A percentile compares a stretch with the other conserved stretches of the same genome.
Evolutionary conservation across 805 yeast genomes (phyloP).

Genomic region (Limtongozyma cylindracea): DNA sequence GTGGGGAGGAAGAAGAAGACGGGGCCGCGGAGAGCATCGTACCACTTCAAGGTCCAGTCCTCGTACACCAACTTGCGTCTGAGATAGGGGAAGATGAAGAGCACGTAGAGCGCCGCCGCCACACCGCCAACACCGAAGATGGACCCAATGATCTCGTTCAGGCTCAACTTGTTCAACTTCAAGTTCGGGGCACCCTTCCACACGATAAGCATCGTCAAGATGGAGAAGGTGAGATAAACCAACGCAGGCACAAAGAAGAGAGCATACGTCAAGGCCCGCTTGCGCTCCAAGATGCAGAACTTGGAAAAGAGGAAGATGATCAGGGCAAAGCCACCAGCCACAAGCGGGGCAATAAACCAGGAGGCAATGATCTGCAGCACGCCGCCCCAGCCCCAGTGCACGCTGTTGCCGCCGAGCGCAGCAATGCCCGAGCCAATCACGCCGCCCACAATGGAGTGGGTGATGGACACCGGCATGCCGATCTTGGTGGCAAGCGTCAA

Average conservation of each 20-base stretch:
- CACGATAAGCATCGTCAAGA: slow-evolving; percentile 52
- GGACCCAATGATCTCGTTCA: slow-evolving; percentile 27
- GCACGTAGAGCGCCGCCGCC: slow-evolving; percentile 21
- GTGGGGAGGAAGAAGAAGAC: slow-evolving; percentile 22
- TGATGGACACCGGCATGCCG: slow-evolving; percentile 64
- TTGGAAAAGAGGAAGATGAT: slow-evolving; percentile 33
- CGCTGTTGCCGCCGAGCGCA: slow-evolving; percentile 31
- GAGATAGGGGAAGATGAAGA: slow-evolving; percentile 35
- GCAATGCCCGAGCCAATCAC: slow-evolving; percentile 56
- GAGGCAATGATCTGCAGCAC: slow-evolving; percentile 52
- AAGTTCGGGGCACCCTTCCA: slow-evolving; percentile 65
- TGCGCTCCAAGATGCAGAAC: slow-evolving; percentile 32
- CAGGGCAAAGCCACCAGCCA: slow-evolving; percentile 41
- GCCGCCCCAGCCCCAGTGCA: slow-evolving; percentile 58
- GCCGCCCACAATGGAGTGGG: slow-evolving; percentile 60
- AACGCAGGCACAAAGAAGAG: slow-evolving; percentile 30
- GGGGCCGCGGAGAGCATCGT: slow-evolving; percentile 33
- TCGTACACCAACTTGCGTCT: slow-evolving; percentile 29
- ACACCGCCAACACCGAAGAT: slow-evolving; percentile 41
- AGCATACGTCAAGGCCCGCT: slow-evolving; percentile 24
- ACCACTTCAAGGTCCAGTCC: slow-evolving; percentile 43
- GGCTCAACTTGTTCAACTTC: slow-evolving; percentile 23
- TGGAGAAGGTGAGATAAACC: slow-evolving; percentile 31
- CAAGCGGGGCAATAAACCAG: slow-evolving; percentile 55
- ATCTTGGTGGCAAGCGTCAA: slow-evolving; percentile 35